These are phyloP conservation scores for Candida ortonii DNA, from an alignment of 805 yeast species.

Conservation along the genomic window DNA sequence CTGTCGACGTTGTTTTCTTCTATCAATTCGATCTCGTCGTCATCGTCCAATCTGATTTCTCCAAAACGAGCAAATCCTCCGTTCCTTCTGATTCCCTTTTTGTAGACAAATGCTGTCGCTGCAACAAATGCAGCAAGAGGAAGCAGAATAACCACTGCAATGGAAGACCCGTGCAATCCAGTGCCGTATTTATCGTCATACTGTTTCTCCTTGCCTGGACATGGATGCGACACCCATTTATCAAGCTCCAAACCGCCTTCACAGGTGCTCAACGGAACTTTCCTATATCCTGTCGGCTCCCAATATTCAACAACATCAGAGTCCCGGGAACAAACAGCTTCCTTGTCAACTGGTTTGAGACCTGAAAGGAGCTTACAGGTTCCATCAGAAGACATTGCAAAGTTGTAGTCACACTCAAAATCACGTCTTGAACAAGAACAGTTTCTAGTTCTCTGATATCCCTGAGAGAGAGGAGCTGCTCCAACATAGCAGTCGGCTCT, in stretches of 20 bases:
- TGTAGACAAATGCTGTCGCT: constrained; percentile 70
- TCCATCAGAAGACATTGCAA: constrained; percentile 64
- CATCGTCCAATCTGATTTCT: constrained; percentile 80
- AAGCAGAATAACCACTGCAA: constrained; percentile 51
- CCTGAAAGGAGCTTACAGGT: constrained; percentile 86
- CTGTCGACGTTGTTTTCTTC: constrained; percentile 63
- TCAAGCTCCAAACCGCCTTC: constrained; percentile 75
- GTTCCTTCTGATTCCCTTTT: constrained; percentile 73
- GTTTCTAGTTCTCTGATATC: constrained; percentile 54
- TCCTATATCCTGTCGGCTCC: constrained; percentile 91
- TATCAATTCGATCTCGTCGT: constrained; percentile 47
- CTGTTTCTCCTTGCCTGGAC: constrained; percentile 82
- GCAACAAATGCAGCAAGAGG: constrained; percentile 54
- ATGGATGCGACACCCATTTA: constrained; percentile 60
- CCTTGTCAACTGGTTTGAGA: constrained; percentile 59
- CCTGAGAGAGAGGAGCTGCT: constrained; percentile 56
- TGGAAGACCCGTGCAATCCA: constrained; percentile 53
- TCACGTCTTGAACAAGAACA: constrained; percentile 86
- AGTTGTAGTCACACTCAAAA: constrained; percentile 93
- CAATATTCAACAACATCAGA: constrained; percentile 64
- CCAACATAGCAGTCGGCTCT: constrained; percentile 68
- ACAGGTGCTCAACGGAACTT: constrained; percentile 82
- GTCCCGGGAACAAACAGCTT: constrained; percentile 53
- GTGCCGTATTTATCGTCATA: constrained; percentile 46
- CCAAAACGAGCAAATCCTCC: constrained; percentile 80